Evolutionary conservation across 805 yeast genomes (phyloP).

Genomic region (Candida vaughaniae): DNA sequence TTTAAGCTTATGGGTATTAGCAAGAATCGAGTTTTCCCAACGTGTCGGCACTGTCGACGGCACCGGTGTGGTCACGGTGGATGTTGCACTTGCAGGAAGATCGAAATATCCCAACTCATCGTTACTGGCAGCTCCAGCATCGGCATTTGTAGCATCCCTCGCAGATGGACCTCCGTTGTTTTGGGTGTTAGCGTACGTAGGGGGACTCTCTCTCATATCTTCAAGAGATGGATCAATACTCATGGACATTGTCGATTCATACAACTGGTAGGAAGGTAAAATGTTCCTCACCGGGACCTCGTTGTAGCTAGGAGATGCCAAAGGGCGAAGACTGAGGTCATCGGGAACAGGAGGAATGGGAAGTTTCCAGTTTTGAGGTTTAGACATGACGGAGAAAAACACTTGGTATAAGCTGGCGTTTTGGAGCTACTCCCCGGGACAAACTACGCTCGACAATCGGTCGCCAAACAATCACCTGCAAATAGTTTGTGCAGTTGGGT

Average conservation of each 20-base stretch:
- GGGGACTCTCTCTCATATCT: conserved; percentile 30
- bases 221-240: conserved; percentile 32
- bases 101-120: neutral
- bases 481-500: no score
- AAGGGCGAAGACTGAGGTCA: conserved; percentile 3
- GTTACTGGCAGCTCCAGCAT: neutral
- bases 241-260: conserved; percentile 36
- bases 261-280: conserved; percentile 42
- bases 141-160: neutral
- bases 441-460: no score
- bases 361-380: neutral
- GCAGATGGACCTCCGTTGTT: neutral
- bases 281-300: conserved; percentile 39
- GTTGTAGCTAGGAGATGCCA: conserved; percentile 16
- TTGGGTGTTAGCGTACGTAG: conserved; percentile 30
- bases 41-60: conserved; percentile 2
- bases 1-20: conserved; percentile 36
- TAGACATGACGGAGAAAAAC: no score
- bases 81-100: neutral
- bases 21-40: conserved; percentile 36
- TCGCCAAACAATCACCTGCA: no score
- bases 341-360: neutral
- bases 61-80: neutral
- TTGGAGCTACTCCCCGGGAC: no score
- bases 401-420: no score